Conservation (phyloP, 192 early-diverging fungal genomes). For the Coemansia sp. region DNA sequence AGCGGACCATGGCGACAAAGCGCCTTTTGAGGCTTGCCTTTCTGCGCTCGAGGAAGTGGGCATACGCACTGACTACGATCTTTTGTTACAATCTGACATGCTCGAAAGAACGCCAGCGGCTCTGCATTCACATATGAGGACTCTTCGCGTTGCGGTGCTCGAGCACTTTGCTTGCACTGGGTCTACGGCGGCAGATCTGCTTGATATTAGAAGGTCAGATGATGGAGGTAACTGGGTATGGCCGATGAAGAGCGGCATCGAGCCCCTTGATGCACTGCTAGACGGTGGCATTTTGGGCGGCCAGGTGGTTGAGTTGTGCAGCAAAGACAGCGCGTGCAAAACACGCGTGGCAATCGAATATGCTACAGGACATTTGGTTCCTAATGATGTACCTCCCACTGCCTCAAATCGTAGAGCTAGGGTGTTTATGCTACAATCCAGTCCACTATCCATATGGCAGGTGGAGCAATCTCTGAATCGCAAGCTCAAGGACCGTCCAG, state of each 20-base stretch:
- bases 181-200: conserved; percentile 21
- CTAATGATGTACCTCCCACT: neutral
- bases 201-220: neutral
- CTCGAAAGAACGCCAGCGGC: conserved; percentile 23
- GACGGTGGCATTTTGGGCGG: conserved; percentile 22
- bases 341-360: conserved; percentile 31
- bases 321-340: conserved; percentile 14
- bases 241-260: conserved; percentile 27
- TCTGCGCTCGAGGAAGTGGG: conserved; percentile 29
- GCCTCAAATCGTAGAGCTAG: conserved; percentile 1
- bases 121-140: conserved; percentile 29
- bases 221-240: neutral
- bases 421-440: conserved; percentile 31
- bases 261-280: conserved; percentile 27
- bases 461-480: conserved; percentile 15
- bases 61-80: conserved; percentile 41
- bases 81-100: conserved; percentile 38
- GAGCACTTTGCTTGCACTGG: conserved; percentile 37
- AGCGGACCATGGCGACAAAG: too few relatives aligned
- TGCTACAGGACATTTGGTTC: conserved; percentile 34
- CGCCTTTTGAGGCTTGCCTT: conserved; percentile 19
- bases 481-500: conserved; percentile 4
- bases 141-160: conserved; percentile 34
- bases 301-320: conserved; percentile 35
- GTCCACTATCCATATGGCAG: conserved; percentile 33